Base-by-base conservation (phyloP, 1,139 yeast species). In the Pichia sp. region DNA sequence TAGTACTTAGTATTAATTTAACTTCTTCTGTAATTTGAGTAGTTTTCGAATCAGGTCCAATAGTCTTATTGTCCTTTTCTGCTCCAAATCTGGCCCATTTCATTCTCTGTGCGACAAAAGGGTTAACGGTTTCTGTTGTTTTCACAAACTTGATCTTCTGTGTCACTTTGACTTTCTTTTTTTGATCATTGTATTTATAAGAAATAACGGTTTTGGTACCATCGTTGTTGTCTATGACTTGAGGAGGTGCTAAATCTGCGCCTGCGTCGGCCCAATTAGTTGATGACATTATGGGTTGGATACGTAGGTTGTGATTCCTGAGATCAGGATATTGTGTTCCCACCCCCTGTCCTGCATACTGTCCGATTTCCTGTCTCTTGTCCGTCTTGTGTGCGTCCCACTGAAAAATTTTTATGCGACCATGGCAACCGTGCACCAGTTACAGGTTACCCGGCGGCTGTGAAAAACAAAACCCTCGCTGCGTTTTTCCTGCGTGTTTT, bases 11-110 rank as follows among this genome's bases (percentile, higher is more conserved):
- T 58, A 77, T 75, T n/a, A 57, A 42, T 27, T 50, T 52, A 40
- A 87, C 86, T 56, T 78, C 82, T 60, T 88, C 96, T 50, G 93
- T 95, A 43, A 86, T 71, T 57, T 83, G 87, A n/a, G 96, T 88
- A 46, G 94, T 86, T 58, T 85, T 75, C 46, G 78, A 71, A 65
- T 87, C 93, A 43, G 96, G 95, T 4, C 96, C 97, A 14, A 52
- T 47, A 15, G 89, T 78, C 10, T 82, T 76, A 43, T 81, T 73
- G 52, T 74, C 76, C 58, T 70, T 74, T 61, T 91, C 97, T 48
- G 74, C 79, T 43, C 98, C 98, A 63, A 80, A 93, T 64, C 85
- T 85, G 49, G 58, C 56, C 91, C 89, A 83, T 53, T 74, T 76
- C 61, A 77, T 78, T 65, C 91, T 78, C 43, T 67, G 68, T 22